Percentiles rank a stretch among this genome's conserved stretches.
These are phyloP conservation scores for Wallacemonas sp. DNA, from an alignment of 208 protist species.

Conservation along the genomic window DNA sequence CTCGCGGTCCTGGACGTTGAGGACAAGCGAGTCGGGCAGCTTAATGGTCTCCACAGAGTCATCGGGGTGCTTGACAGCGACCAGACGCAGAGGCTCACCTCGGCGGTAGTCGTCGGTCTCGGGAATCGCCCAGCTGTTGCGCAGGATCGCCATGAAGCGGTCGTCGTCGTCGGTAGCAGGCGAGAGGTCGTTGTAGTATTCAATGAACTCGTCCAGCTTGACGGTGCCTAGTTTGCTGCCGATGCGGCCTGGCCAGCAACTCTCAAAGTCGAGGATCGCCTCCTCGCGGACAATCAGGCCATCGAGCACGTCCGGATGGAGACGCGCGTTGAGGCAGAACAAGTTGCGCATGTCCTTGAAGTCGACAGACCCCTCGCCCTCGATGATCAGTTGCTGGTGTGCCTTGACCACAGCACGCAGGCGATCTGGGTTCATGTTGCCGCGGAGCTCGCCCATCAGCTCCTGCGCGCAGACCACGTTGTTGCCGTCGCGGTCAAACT, in stretches of 20 bases:
- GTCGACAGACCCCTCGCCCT: constrained; percentile 75
- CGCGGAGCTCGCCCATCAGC: constrained; percentile 76
- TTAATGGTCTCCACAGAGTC: constrained; percentile 53
- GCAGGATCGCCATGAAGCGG: constrained; percentile 75
- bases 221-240: constrained; percentile 67
- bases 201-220: constrained; percentile 79
- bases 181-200: constrained; percentile 93
- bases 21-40: constrained; percentile 68
- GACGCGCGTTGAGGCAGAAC: constrained; percentile 58
- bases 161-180: constrained; percentile 74
- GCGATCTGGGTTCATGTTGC: constrained; percentile 63
- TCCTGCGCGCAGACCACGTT: constrained; percentile 78
- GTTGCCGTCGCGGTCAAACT: constrained; percentile 70
- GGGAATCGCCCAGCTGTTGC: constrained; percentile 76
- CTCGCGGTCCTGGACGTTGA: constrained; percentile 48
- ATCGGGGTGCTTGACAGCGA: constrained; percentile 71
- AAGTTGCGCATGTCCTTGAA: constrained; percentile 75
- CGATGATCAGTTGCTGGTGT: constrained; percentile 74
- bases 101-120: constrained; percentile 61
- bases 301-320: constrained; percentile 72
- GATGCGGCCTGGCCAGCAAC: constrained; percentile 68
- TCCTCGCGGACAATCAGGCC: constrained; percentile 65
- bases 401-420: constrained; percentile 63
- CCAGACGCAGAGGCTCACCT: constrained; percentile 40
- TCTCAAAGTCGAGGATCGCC: constrained; percentile 82